phyloP scores from a whole-genome alignment of 768 basidiomycete genomes.

The Phaeotremella fagi region DNA sequence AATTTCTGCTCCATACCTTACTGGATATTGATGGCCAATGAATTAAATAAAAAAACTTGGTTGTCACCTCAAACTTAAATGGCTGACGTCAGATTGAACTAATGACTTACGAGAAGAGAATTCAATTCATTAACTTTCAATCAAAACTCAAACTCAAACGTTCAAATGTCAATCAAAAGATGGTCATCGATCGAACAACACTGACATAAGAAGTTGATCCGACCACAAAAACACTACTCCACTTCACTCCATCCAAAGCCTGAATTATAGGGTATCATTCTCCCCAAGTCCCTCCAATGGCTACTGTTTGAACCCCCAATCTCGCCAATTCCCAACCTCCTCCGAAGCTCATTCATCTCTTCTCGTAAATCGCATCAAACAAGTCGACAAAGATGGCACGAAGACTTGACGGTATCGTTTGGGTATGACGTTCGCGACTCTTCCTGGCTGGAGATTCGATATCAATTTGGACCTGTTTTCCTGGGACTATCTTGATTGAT shows the following conservation, averaged over 20 bases:
- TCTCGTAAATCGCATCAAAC: slow-evolving; percentile 64
- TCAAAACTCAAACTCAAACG: too few species aligned
- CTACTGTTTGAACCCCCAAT: slow-evolving; percentile 39
- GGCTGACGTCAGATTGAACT: too few species aligned
- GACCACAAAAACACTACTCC: background rate
- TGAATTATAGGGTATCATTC: background rate
- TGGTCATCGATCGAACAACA: too few species aligned
- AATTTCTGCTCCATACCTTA: too few species aligned
- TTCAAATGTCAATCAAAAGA: too few species aligned
- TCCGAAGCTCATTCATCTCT: slow-evolving; percentile 60
- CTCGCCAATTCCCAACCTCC: slow-evolving; percentile 71
- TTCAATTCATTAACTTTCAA: too few species aligned
- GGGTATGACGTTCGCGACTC: slow-evolving; percentile 52
- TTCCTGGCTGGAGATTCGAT: background rate
- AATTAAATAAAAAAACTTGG: too few species aligned
- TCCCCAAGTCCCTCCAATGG: background rate
- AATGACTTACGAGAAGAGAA: too few species aligned
- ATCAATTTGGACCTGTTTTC: background rate
- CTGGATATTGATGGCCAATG: too few species aligned
- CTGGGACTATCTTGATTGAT: background rate
- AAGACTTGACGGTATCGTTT: slow-evolving; percentile 69
- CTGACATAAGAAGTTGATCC: background rate
- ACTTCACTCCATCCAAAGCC: too few species aligned
- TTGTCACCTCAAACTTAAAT: too few species aligned
- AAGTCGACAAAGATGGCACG: slow-evolving; percentile 81